These are phyloP conservation scores for Aphanomyces invadans DNA, from an alignment of 352 stramenopile genomes.

Conservation along the genomic window DNA sequence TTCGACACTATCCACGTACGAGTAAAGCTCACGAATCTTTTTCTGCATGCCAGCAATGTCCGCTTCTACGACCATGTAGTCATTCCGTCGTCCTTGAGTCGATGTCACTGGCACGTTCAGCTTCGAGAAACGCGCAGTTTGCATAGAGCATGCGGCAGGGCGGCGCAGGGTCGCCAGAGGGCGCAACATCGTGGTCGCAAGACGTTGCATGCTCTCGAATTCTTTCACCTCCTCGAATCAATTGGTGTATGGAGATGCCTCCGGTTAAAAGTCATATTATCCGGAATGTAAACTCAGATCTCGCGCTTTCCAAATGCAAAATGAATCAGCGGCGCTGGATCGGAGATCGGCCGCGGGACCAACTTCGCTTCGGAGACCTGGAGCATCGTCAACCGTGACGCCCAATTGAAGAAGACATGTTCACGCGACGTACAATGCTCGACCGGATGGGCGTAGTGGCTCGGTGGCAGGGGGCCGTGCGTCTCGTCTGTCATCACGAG, in stretches of 20 bases:
- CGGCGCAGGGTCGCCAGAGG: neutral
- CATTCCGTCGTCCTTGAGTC: neutral
- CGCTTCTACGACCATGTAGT: conserved; percentile 64
- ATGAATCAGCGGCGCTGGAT: neutral
- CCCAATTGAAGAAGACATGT: neutral
- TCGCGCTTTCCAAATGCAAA: neutral
- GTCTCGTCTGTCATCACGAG: neutral
- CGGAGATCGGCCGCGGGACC: conserved; percentile 10
- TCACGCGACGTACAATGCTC: conserved; percentile 1
- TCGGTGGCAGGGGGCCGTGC: neutral
- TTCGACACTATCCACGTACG: conserved; percentile 34
- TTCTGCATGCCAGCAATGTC: conserved; percentile 75
- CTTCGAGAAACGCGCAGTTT: neutral
- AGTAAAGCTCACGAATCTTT: conserved; percentile 76
- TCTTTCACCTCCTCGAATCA: neutral
- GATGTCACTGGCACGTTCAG: conserved; percentile 23
- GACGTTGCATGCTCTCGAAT: neutral
- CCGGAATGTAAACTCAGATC: neutral
- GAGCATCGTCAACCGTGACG: neutral
- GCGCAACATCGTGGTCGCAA: neutral
- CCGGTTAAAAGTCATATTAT: neutral
- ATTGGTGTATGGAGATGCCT: neutral
- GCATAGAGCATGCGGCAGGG: neutral
- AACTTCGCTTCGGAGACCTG: neutral
- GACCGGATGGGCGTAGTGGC: neutral